phyloP scores from a whole-genome alignment of 177 flowering plant genomes.

The Vitis hybrid region DNA sequence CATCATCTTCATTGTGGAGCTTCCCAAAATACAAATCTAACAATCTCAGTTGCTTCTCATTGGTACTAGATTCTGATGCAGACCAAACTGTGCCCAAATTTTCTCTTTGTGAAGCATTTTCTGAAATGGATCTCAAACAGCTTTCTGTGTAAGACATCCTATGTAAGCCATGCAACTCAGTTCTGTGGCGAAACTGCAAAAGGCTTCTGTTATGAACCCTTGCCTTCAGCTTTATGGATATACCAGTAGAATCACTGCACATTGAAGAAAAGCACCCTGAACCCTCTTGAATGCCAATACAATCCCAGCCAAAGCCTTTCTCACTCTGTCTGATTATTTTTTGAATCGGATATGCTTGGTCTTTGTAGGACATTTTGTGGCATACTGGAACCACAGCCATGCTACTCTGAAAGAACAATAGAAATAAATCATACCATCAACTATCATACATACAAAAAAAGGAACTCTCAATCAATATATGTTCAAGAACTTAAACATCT shows the following conservation, averaged over 20 bases:
- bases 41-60: conserved; percentile 38
- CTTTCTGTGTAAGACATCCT: not conserved
- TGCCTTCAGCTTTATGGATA: conserved; percentile 11
- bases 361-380: conserved; percentile 30
- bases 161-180: not conserved
- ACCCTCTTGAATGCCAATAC: conserved; percentile 7
- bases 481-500: not conserved
- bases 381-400: conserved; percentile 45
- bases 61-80: conserved; percentile 26
- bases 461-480: not conserved
- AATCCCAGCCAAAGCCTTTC: conserved; percentile 7
- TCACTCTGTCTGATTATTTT: conserved; percentile 13
- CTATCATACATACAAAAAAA: not conserved
- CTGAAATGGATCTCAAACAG: conserved; percentile 8
- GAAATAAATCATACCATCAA: not conserved
- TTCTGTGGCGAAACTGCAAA: conserved; percentile 3
- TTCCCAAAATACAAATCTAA: conserved; percentile 57
- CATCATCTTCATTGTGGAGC: conserved; percentile 30
- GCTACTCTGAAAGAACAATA: conserved; percentile 16
- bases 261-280: conserved; percentile 11
- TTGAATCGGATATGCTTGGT: conserved; percentile 12
- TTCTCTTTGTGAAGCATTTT: conserved; percentile 14
- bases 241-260: conserved; percentile 6
- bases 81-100: conserved; percentile 1
- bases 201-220: conserved; percentile 1